Evolutionary conservation across 805 yeast species (phyloP).

Genomic region (Scheffersomyces lignosus): DNA sequence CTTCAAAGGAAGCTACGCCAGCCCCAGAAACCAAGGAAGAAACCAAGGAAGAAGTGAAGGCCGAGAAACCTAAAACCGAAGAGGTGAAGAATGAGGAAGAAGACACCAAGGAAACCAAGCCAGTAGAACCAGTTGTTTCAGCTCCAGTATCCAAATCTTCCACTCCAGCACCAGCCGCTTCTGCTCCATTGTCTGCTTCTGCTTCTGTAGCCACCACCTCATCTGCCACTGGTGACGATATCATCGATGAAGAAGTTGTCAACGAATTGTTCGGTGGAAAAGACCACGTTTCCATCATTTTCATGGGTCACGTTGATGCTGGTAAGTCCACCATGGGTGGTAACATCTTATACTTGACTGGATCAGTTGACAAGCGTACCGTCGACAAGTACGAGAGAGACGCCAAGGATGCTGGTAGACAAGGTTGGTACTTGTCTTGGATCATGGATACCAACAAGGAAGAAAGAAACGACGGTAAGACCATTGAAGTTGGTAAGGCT

Average conservation of each 20-base stretch:
- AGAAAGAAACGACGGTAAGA: slow-evolving; percentile 98
- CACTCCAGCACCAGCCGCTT: slow-evolving; percentile 12
- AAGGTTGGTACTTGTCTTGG: slow-evolving; percentile 99
- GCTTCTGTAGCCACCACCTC: slow-evolving; percentile 47
- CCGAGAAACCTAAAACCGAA: slow-evolving; percentile 2
- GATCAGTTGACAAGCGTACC: slow-evolving; percentile 97
- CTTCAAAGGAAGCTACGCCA: background rate
- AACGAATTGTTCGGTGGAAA: slow-evolving; percentile 95
- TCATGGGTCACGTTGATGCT: slow-evolving; percentile 99
- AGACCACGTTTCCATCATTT: slow-evolving; percentile 93
- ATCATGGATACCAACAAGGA: slow-evolving; percentile 99
- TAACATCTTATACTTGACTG: slow-evolving; percentile 86
- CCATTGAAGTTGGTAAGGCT: slow-evolving; percentile 98
- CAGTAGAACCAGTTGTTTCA: slow-evolving; percentile 1
- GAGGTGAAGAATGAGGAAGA: background rate
- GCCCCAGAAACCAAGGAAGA: slow-evolving; percentile 16
- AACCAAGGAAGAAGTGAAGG: slow-evolving; percentile 3
- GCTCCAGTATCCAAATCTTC: slow-evolving; percentile 15
- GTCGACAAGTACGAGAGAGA: slow-evolving; percentile 97
- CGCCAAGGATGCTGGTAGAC: slow-evolving; percentile 99
- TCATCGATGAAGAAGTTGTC: slow-evolving; percentile 82
- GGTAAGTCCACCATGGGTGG: slow-evolving; percentile 99
- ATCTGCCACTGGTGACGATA: slow-evolving; percentile 72
- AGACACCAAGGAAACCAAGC: slow-evolving; percentile 9
- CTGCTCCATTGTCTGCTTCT: slow-evolving; percentile 18